Base-by-base conservation (phyloP, 208 protist species). In the Trypanosoma congolense region DNA sequence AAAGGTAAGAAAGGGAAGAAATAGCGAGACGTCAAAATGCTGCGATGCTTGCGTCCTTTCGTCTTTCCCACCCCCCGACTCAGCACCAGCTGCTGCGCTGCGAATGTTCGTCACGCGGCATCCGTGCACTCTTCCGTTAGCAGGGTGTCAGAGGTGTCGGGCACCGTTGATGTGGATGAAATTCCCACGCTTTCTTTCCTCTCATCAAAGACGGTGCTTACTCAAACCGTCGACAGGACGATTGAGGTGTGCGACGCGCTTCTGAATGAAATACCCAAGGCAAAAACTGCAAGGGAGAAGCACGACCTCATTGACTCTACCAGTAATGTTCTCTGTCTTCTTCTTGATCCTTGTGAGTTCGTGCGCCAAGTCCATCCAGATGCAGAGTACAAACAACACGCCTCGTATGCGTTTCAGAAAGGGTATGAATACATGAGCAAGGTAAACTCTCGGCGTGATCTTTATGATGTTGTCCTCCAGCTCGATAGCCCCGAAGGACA, bases 331-430 rank as follows among this genome's bases (percentile, higher is more conserved):
- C 71, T 97, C 1, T 97, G 92, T 62, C 72, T 95, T 14, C 69
- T 96, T 54, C 68, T 97, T 3, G 92, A 97, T 67, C 87, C 89
- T 5, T 90, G 83, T 69, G 92, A 97, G 66, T 93, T 95, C 73
- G 88, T 95, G 49, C 81, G 92, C 14, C 83, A 93, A 56, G 84
- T 95, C 19, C 86, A 96, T 56, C 89, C 89, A 21, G 78, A 90
- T 49, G 77, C 83, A 48, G 66, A 77, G 29, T 96, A 94, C 73
- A 87, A 91, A 53, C 70, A 79, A 18, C 64, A 73, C 48, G 90
- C 90, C 16, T 54, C 70, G 3, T 55, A 84, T 30, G 92, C 88
- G 36, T 94, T 96, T 56, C 74, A 87, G 49, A 77, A 83, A 52
- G 86, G 87, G 14, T 88, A 88, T 72, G 77, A 87, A 60, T 96